Base-by-base conservation (phyloP, 208 protist species). In the Leptomonas seymouri region DNA sequence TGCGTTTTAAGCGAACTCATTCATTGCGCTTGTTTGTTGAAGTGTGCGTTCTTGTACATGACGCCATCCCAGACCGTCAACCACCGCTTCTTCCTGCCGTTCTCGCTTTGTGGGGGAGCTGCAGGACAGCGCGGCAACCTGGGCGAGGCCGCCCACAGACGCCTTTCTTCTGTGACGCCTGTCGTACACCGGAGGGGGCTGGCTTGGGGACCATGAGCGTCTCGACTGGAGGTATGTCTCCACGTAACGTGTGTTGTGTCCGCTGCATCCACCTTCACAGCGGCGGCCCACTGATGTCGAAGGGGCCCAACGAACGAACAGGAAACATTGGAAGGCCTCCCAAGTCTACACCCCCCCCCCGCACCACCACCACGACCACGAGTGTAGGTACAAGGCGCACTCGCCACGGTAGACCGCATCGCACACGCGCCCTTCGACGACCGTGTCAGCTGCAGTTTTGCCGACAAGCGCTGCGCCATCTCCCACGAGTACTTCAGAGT, bases 391-490 rank as follows among this genome's bases (percentile, higher is more conserved):
- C 72, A 66, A 3, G 86, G 60, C 1, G 78, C 71, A 3, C 16
- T 30, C 31, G 77, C 80, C 7, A 89, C 46, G 34, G 74, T 34
- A 1, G 74, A 67, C 39, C 76, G 56, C 80, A 89, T 86, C 14
- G 84, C 76, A 61, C 85, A 84, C 16, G 73, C 70, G 1, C 84
- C 78, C 51, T 86, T 86, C 23, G 51, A 23, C 25, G 59, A 45
- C 3, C 84, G 80, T 28, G 86, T 53, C 34, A 86, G 80, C 21
- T 81, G 60, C 34, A 71, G 76, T 25, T 71, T 44, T 25, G 65
- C 63, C 11, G 60, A 62, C 7, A 65, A 65, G 6, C 84, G 79
- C 5, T 76, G 74, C 28, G 86, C 71, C n/a, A 74, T 34, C 20
- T 65, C 76, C 61, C 69, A 82, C 45, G 81, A 42, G 14, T 64